Conservation (phyloP, 352 stramenopile genomes). For the Pythium brassicae region DNA sequence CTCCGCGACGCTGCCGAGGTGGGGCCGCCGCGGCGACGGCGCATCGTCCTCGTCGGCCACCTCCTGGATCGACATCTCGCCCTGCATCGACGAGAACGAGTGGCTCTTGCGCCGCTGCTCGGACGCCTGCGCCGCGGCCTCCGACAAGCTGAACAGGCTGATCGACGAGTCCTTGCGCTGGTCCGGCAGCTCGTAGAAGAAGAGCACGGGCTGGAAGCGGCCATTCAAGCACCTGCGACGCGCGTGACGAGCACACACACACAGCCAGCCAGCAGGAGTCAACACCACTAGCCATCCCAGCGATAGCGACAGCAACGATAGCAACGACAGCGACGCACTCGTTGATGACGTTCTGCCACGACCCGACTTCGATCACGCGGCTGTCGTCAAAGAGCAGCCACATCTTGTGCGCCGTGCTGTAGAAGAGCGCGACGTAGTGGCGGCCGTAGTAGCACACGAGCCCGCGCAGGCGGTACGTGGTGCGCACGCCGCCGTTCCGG, state of each 20-base stretch:
- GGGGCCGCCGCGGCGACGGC: slow-evolving; percentile 27
- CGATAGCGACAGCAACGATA: no score
- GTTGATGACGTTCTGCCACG: slow-evolving; percentile 68
- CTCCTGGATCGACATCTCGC: slow-evolving; percentile 54
- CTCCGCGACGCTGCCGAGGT: slow-evolving; percentile 25
- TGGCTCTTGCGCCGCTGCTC: slow-evolving; percentile 47
- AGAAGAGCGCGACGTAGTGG: slow-evolving; percentile 83
- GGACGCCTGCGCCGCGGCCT: slow-evolving; percentile 27
- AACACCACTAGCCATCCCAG: background rate
- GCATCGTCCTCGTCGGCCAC: slow-evolving; percentile 28
- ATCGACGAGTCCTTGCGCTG: slow-evolving; percentile 81
- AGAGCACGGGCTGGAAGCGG: slow-evolving; percentile 76
- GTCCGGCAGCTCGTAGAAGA: slow-evolving; percentile 84
- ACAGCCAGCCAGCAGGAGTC: background rate
- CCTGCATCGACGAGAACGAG: slow-evolving; percentile 49
- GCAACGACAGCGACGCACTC: slow-evolving; percentile 28
- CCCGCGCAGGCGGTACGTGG: slow-evolving; percentile 70
- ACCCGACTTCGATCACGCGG: slow-evolving; percentile 68
- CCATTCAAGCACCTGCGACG: slow-evolving; percentile 63
- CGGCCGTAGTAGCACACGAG: slow-evolving; percentile 85
- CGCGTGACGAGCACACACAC: background rate
- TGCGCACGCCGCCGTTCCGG: slow-evolving; percentile 64
- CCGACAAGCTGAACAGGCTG: slow-evolving; percentile 41
- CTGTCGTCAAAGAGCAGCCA: slow-evolving; percentile 86
- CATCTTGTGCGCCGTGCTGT: slow-evolving; percentile 81